Conservation (phyloP, 306 rosid species). For the Lathyrus tuberosus region DNA sequence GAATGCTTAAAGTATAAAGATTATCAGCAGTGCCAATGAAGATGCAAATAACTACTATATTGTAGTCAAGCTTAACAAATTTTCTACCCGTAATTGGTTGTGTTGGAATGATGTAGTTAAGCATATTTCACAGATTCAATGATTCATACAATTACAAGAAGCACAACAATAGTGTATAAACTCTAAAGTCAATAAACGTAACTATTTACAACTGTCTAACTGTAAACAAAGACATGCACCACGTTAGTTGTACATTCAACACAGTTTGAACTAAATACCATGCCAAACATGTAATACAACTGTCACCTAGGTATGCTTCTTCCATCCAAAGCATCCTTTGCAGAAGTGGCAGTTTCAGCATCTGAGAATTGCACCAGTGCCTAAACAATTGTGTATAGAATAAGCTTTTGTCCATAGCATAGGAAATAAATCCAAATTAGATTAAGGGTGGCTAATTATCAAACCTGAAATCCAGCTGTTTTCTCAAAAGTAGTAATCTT, state of each 20-base stretch:
- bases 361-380: slow-evolving; percentile 98
- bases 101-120: slow-evolving; percentile 16
- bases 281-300: slow-evolving; percentile 53
- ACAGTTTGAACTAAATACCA: slow-evolving; percentile 46
- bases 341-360: slow-evolving; percentile 93
- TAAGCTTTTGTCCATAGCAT: slow-evolving; percentile 36
- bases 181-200: slow-evolving; percentile 17
- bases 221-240: slow-evolving; percentile 34
- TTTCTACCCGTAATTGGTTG: slow-evolving; percentile 22
- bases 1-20: slow-evolving; percentile 15
- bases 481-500: slow-evolving; percentile 98
- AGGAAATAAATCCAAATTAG: slow-evolving; percentile 13
- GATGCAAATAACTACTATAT: slow-evolving; percentile 26
- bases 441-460: slow-evolving; percentile 4
- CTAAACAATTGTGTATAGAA: slow-evolving; percentile 47
- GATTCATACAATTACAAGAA: background rate
- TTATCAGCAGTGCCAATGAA: background rate
- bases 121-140: slow-evolving; percentile 19
- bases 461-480: slow-evolving; percentile 99
- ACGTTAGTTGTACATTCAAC: slow-evolving; percentile 38
- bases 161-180: background rate
- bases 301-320: slow-evolving; percentile 98
- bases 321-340: slow-evolving; percentile 93
- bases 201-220: slow-evolving; percentile 24
- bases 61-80: slow-evolving; percentile 11